Percentiles rank a stretch among this genome's conserved stretches.
Conservation (phyloP, 805 yeast genomes). For the Jamesozyma rosinii region DNA sequence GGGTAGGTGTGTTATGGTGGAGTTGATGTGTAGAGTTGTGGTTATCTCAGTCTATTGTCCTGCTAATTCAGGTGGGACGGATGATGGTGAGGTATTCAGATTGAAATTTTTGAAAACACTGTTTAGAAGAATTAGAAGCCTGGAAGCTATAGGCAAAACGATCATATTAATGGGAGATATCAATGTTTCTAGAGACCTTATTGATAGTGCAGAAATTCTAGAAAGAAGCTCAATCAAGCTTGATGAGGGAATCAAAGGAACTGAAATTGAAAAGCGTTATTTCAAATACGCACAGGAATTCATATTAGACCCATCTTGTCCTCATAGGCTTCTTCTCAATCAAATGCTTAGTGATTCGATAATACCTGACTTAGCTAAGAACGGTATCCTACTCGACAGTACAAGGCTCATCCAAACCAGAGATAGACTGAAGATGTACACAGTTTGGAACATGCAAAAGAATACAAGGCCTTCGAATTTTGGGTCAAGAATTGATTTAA, state of each 20-base stretch:
- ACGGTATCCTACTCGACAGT: conserved; percentile 47
- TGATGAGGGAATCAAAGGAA: conserved; percentile 34
- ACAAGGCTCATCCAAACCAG: conserved; percentile 50
- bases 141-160: conserved; percentile 49
- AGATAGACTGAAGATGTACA: conserved; percentile 53
- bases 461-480: conserved; percentile 72
- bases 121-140: conserved; percentile 50
- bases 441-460: conserved; percentile 83
- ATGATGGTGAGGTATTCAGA: conserved; percentile 54
- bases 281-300: conserved; percentile 30
- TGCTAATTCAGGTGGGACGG: conserved; percentile 71
- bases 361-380: conserved; percentile 26
- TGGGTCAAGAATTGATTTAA: conserved; percentile 82
- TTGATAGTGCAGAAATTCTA: conserved; percentile 71
- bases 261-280: conserved; percentile 23
- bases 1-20: conserved; percentile 74
- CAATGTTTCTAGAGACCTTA: conserved; percentile 68
- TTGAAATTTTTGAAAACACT: conserved; percentile 48
- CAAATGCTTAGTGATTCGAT: conserved; percentile 33
- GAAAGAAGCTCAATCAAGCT: conserved; percentile 10
- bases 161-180: conserved; percentile 85
- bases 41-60: conserved; percentile 76
- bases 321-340: conserved; percentile 39
- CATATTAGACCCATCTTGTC: conserved; percentile 32
- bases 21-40: conserved; percentile 53